Base-by-base conservation (phyloP, 2,329 filamentous ascomycete species). In the Cercospora zeae-maydis region DNA sequence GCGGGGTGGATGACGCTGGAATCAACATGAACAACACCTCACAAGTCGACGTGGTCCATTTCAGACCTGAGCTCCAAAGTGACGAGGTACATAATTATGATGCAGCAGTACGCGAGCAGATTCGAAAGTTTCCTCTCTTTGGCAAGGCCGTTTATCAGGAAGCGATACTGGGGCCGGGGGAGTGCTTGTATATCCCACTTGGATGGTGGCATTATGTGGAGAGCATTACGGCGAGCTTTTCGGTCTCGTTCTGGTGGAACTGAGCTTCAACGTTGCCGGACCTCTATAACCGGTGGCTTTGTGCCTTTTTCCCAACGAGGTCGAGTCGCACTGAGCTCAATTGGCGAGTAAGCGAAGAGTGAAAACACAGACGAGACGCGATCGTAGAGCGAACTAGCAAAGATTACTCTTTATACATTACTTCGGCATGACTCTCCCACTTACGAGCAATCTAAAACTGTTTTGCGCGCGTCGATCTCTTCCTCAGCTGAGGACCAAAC, bases 131-230 rank as follows among this genome's bases (percentile, higher is more conserved):
- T 75, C 82, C 83, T 0, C 74, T 77, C 0, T 90, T 96, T 67
- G 75, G 75, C 54, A 75, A 81, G 0, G 81, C 90, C 1, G 79
- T 83, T 59, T 93, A 89, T 73, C 78, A 90, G 34, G 95, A 99
- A 72, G 88, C 88, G 61, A 83, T 98, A 1, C 78, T 99, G 5
- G 85, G 83, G 31, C 88, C 90, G 0, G 95, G 93, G 0, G 92
- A 99, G 58, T 89, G 87, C 67, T 75, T 99, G 58, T 95, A 96
- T 74, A 91, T 99, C 58, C 95, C 95, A 0, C 83, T 91, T 4
- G 95, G 93, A 0, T 99, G 95, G 93, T 99, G 95, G 95, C 95
- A 99, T 80, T 98, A 97, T 76, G 91, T 98, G 3, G 83, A 90
- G 63, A 92, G 92, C 55, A 74, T 98, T 71, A 92, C 86, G 61